Conservation (phyloP, 805 yeast genomes). For the Zygosaccharomyces gambellarensis region DNA sequence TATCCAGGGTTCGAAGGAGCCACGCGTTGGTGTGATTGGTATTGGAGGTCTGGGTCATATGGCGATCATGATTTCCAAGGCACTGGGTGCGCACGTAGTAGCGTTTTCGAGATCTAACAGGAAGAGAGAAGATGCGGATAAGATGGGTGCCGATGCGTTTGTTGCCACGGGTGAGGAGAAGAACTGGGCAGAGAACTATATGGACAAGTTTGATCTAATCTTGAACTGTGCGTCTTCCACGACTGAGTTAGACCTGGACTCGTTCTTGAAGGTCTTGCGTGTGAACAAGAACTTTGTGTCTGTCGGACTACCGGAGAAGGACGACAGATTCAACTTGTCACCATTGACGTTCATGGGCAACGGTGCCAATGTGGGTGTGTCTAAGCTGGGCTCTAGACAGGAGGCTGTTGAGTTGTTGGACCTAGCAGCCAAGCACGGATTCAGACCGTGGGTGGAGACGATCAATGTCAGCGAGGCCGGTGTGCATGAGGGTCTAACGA, state of each 20-base stretch:
- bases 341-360: slow-evolving; percentile 42
- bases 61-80: slow-evolving; percentile 45
- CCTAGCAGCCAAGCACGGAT: slow-evolving; percentile 53
- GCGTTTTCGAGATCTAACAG: slow-evolving; percentile 43
- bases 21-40: slow-evolving; percentile 42
- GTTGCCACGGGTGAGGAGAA: slow-evolving; percentile 44
- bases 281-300: slow-evolving; percentile 56
- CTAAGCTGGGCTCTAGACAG: slow-evolving; percentile 55
- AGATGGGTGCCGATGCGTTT: slow-evolving; percentile 45
- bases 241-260: slow-evolving; percentile 44
- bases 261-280: slow-evolving; percentile 47
- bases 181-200: slow-evolving; percentile 34
- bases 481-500: slow-evolving; percentile 51
- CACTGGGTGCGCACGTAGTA: slow-evolving; percentile 47
- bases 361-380: slow-evolving; percentile 52
- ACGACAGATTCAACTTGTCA: slow-evolving; percentile 29
- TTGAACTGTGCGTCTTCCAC: slow-evolving; percentile 45
- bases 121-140: slow-evolving; percentile 40
- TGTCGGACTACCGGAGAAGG: slow-evolving; percentile 62
- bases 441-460: slow-evolving; percentile 61
- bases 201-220: slow-evolving; percentile 39
- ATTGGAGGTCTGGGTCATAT: slow-evolving; percentile 47
- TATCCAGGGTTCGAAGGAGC: slow-evolving; percentile 32
- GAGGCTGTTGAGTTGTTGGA: slow-evolving; percentile 66
- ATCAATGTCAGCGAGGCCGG: slow-evolving; percentile 50